These are phyloP conservation scores for Prunus dulcis DNA, from an alignment of 306 rosid genomes.

Conservation along the genomic window DNA sequence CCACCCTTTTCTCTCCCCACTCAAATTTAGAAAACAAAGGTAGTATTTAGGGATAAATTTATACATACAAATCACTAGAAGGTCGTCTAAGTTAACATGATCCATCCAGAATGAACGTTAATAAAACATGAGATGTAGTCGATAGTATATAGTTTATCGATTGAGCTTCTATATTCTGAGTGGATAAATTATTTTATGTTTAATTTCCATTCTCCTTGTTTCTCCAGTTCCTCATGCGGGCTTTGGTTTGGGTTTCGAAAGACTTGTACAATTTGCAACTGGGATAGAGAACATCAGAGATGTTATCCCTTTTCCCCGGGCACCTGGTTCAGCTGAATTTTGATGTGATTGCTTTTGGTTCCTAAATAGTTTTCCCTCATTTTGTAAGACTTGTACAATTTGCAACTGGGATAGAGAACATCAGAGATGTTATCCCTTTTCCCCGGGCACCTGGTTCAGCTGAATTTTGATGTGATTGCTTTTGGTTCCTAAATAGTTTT, in stretches of 20 bases:
- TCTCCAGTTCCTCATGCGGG: slow-evolving; percentile 91
- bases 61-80: too few species aligned
- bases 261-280: slow-evolving; percentile 90
- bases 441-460: slow-evolving; percentile 90
- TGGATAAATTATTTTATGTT: not conserved
- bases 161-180: not conserved
- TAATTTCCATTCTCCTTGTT: not conserved
- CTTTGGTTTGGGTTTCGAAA: slow-evolving; percentile 90
- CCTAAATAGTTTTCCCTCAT: not conserved
- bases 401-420: slow-evolving; percentile 90
- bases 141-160: not conserved
- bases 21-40: too few species aligned
- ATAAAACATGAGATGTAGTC: not conserved
- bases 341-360: slow-evolving; percentile 16
- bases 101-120: too few species aligned
- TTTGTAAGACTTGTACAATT: slow-evolving; percentile 89
- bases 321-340: slow-evolving; percentile 90
- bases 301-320: slow-evolving; percentile 83
- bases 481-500: not conserved
- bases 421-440: slow-evolving; percentile 85
- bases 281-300: slow-evolving; percentile 92
- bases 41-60: too few species aligned
- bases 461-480: slow-evolving; percentile 46
- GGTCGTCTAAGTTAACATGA: too few species aligned
- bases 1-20: not conserved